Evolutionary conservation across 768 basidiomycete species (phyloP).

Genomic region (Mycena olivaceomarginata): DNA sequence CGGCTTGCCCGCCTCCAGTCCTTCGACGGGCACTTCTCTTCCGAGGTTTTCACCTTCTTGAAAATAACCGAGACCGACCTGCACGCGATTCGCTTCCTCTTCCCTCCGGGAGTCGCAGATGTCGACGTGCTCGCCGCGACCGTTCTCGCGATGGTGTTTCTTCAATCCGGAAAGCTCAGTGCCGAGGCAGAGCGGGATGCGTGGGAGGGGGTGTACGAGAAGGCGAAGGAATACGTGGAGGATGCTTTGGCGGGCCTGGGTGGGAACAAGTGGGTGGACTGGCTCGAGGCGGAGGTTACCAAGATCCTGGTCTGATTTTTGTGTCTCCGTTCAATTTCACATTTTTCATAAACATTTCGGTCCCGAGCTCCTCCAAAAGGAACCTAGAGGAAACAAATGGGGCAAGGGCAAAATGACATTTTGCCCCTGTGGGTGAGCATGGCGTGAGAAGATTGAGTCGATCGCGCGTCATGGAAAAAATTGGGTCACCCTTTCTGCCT

Average conservation of each 20-base stretch:
- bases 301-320: constrained; percentile 21
- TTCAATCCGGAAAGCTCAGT: constrained; percentile 24
- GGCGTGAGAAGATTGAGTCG: no score
- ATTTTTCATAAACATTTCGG: no score
- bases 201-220: constrained; percentile 43
- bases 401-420: no score
- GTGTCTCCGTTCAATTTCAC: no score
- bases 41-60: constrained; percentile 28
- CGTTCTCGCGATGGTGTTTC: constrained; percentile 39
- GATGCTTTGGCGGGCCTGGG: constrained; percentile 11
- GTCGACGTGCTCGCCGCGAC: constrained; percentile 21
- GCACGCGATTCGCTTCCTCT: constrained; percentile 8
- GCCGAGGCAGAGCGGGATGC: constrained; percentile 28
- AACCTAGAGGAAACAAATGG: no score
- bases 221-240: constrained; percentile 36
- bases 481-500: neutral
- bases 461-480: neutral
- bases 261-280: neutral
- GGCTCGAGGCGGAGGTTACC: constrained; percentile 10
- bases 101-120: constrained; percentile 17
- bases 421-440: no score
- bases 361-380: no score
- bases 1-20: constrained; percentile 40
- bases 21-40: constrained; percentile 39
- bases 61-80: neutral